Base-by-base conservation (phyloP, 129 eudicot species). In the Arctium lappa region DNA sequence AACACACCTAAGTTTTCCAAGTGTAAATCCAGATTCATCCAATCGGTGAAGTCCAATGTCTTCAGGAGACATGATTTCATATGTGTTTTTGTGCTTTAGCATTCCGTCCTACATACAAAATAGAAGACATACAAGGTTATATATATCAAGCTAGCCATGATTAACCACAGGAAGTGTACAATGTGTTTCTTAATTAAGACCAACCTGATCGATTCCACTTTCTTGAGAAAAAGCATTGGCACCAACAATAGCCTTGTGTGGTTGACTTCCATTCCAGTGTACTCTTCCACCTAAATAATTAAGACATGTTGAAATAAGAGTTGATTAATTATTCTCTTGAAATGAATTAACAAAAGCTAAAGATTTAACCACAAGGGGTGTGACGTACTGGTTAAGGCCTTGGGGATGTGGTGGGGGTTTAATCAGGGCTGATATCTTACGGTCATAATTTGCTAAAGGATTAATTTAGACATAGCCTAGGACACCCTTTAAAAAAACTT, bases 121-220 rank as follows among this genome's bases (percentile, higher is more conserved):
- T 42, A 42, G 8, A 42, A 42, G 1, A 7, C 8, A 42, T 7
- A 2, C 48, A 8, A 42, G 2, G 48, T 39, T 39, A 42, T 42
- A 8, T 22, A 22, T 22, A 22, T 22, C 27, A 0, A 22, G 27
- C 27, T 9, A 42, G 12, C 50, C 50, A 42, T 8, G 50, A 42
- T 8, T 6, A 12, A 50, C 27, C 0, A 22, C 27, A 22, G 27
- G 27, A 22, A 22, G 27, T 22, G 27, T 22, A 22, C 27, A 22
- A 18, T 3, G 0, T 3, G n/a, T 39, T 42, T 32, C 13, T 68
- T 46, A 44, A 22, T 27, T 0, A 33, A 36, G 6, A 77, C 85
- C 72, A 87, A 91, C 98, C 97, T 93, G 99, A 83, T 95, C 97
- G 77, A 95, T 95, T n/a, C 99, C 98, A 81, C 99, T 95, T 88